Evolutionary conservation across 495 filamentous ascomycete genomes (phyloP).

Genomic region (Daldinia vernicosa): DNA sequence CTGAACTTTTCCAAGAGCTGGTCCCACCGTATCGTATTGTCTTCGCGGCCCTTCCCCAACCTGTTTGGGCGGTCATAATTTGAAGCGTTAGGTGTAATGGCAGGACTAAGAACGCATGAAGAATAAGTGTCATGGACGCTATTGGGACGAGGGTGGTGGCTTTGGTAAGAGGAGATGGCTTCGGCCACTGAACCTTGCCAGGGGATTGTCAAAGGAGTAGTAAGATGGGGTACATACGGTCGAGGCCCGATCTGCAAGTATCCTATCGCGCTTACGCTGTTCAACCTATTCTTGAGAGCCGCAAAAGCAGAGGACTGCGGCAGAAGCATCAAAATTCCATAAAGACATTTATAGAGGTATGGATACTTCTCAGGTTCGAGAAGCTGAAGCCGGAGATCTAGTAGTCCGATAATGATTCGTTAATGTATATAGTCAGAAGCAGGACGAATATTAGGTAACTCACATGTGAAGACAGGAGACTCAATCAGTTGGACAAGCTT

Average conservation of each 20-base stretch:
- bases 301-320: constrained; percentile 98
- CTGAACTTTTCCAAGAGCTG: constrained; percentile 98
- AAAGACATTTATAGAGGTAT: constrained; percentile 97
- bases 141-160: constrained; percentile 32
- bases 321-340: constrained; percentile 95
- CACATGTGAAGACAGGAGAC: constrained; percentile 97
- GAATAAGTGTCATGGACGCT: constrained; percentile 46
- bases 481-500: constrained; percentile 98
- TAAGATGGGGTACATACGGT: constrained; percentile 68
- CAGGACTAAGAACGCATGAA: constrained; percentile 53
- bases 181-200: constrained; percentile 55
- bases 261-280: constrained; percentile 95
- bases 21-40: constrained; percentile 85
- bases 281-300: constrained; percentile 94
- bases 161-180: constrained; percentile 49
- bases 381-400: constrained; percentile 93
- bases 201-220: constrained; percentile 39
- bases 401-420: background rate
- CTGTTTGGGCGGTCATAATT: constrained; percentile 81
- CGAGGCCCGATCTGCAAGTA: constrained; percentile 86
- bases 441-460: constrained; percentile 34
- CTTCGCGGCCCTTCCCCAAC: constrained; percentile 79
- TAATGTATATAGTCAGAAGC: constrained; percentile 19
- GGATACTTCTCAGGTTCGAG: constrained; percentile 98
- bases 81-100: constrained; percentile 56